These are phyloP conservation scores for Vigna trinervia DNA, from an alignment of 306 rosid genomes.

Conservation along the genomic window DNA sequence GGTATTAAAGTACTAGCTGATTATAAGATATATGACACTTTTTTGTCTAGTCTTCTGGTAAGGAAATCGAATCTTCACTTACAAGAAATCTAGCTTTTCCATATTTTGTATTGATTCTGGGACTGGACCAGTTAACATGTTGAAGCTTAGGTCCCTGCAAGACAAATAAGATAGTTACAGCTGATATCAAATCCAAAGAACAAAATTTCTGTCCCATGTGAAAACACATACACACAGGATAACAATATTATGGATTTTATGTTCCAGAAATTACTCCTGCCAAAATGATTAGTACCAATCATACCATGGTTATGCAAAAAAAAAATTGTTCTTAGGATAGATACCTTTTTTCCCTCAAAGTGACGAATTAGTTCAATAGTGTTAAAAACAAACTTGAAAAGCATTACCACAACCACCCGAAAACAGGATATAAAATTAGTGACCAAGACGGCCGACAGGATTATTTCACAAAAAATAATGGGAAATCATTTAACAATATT, in stretches of 20 bases:
- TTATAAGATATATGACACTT: background rate
- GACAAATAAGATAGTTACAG: background rate
- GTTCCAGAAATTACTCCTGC: background rate
- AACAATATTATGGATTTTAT: background rate
- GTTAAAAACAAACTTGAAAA: background rate
- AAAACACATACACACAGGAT: background rate
- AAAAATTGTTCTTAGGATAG: background rate
- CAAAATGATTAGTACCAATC: background rate
- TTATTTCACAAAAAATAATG: background rate
- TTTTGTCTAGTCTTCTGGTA: background rate
- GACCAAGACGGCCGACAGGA: background rate
- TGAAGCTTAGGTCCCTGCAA: slow-evolving; percentile 86
- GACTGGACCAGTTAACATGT: slow-evolving; percentile 67
- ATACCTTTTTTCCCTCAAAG: background rate
- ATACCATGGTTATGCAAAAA: background rate
- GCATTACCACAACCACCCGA: background rate
- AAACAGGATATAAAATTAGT: background rate
- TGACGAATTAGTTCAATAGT: background rate
- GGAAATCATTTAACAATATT: background rate
- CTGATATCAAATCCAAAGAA: slow-evolving; percentile 11
- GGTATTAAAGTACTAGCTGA: slow-evolving; percentile 16
- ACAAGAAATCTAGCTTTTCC: slow-evolving; percentile 46
- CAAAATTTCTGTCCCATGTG: background rate
- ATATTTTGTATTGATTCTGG: slow-evolving; percentile 46
- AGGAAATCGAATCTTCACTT: slow-evolving; percentile 45